Base-by-base conservation (phyloP, 257 asterid species). In the Solanum bulbocastanum region DNA sequence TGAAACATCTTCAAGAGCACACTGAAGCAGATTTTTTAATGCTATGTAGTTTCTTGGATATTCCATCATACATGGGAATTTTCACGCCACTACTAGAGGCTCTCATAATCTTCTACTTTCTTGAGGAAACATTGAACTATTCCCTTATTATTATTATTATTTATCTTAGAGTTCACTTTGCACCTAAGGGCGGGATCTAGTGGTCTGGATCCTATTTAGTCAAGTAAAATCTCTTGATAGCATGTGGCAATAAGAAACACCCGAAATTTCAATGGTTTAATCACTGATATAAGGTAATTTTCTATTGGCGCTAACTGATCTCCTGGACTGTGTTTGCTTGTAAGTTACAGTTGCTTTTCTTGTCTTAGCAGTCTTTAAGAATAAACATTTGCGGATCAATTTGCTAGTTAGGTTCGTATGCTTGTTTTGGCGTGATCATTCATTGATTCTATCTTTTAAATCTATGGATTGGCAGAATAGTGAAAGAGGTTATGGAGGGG, bases 401-500 rank as follows among this genome's bases (percentile, higher is more conserved):
- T 23, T 37, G 5, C 23, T 76, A 74, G 82, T 12, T 23, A 2
- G 49, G 52, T 15, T 6, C 14, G 6, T 76, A 76, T 76, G 60
- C 60, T 40, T 76, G 23, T 4, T 83, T 84, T 60, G n/a, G 58
- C 3, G 5, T n/a, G 39, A 49, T 36, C 23, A 25, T 85, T 40
- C 42, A 44, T 60, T 68, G 22, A 40, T 74, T 11, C 56, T 69
- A 33, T 87, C 30, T 35, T 52, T 82, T 52, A 9, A 79, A 46
- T 33, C 35, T 65, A 8, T 79, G 60, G 14, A 84, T 46, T 86
- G 90, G 89, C 96, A 97, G 98, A 87, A 89, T 95, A 81, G 98
- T 91, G 46, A 94, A 88, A 92, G 98, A 94, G 37, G 91, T 97
- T 5, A 87, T 94, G 72, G 98, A 95, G 89, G 98, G 98, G 65